Conservation (phyloP, 192 early-diverging fungal species). For the Podila epigama region DNA sequence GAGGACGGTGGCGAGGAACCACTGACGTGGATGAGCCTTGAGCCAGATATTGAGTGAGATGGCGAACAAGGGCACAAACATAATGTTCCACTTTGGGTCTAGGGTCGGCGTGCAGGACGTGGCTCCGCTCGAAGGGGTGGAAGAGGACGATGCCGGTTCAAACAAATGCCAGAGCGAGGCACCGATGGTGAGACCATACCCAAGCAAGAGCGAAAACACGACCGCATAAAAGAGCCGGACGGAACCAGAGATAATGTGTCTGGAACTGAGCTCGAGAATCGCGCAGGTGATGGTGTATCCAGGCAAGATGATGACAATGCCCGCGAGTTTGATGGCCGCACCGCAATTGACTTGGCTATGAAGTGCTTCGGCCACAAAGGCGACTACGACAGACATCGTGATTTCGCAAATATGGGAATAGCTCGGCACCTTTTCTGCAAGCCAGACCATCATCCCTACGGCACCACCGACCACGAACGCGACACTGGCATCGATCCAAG, state of each 20-base stretch:
- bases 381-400: constrained; percentile 55
- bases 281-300: constrained; percentile 83
- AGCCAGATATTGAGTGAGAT: constrained; percentile 57
- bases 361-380: constrained; percentile 53
- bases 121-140: not conserved
- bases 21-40: constrained; percentile 65
- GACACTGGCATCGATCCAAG: constrained; percentile 70
- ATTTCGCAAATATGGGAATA: constrained; percentile 57
- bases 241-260: constrained; percentile 89
- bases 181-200: constrained; percentile 78
- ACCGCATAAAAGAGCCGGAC: constrained; percentile 86
- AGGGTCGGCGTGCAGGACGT: constrained; percentile 9
- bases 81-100: constrained; percentile 47
- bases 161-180: constrained; percentile 60
- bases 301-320: constrained; percentile 73
- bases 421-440: constrained; percentile 37
- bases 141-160: constrained; percentile 51
- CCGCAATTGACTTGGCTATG: constrained; percentile 5
- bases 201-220: constrained; percentile 78
- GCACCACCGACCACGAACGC: constrained; percentile 46
- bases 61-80: constrained; percentile 62
- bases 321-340: constrained; percentile 37
- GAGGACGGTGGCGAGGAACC: constrained; percentile 76
- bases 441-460: constrained; percentile 50
- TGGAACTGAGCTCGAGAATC: constrained; percentile 87